Conservation (phyloP, 805 yeast species). For the Barnettozyma botsteinii region DNA sequence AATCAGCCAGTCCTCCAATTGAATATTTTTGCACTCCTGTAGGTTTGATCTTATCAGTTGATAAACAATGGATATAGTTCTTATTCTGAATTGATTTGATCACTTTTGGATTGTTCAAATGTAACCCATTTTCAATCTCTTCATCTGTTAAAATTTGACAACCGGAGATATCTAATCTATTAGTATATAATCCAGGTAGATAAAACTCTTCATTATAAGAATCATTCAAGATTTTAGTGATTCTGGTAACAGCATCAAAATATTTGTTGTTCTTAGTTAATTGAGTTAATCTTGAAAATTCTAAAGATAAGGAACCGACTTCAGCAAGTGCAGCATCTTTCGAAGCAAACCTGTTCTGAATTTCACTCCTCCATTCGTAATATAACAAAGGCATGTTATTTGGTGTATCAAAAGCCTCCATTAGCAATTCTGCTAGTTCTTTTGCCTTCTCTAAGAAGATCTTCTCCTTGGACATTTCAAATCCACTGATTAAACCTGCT, state of each 20-base stretch:
- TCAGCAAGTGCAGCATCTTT: constrained; percentile 36
- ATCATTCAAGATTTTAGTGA: constrained; percentile 34
- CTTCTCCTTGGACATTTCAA: constrained; percentile 38
- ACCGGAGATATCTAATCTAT: constrained; percentile 44
- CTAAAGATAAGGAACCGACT: constrained; percentile 44
- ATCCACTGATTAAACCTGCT: constrained; percentile 49
- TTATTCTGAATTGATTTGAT: constrained; percentile 31
- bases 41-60: constrained; percentile 21
- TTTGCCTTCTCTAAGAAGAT: constrained; percentile 35
- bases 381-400: constrained; percentile 46
- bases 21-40: constrained; percentile 23
- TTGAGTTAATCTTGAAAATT: constrained; percentile 47
- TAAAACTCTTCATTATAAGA: constrained; percentile 28
- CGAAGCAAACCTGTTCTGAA: constrained; percentile 34
- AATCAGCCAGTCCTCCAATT: constrained; percentile 39
- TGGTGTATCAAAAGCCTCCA: constrained; percentile 56
- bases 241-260: constrained; percentile 43
- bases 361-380: constrained; percentile 36
- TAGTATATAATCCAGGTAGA: constrained; percentile 40
- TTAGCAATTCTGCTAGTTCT: constrained; percentile 41
- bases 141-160: constrained; percentile 32
- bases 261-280: constrained; percentile 43
- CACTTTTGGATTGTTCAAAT: constrained; percentile 29
- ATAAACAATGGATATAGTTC: constrained; percentile 29
- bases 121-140: constrained; percentile 29